These are phyloP conservation scores for Termitomyces sp. DNA, from an alignment of 768 basidiomycete species.

Conservation along the genomic window DNA sequence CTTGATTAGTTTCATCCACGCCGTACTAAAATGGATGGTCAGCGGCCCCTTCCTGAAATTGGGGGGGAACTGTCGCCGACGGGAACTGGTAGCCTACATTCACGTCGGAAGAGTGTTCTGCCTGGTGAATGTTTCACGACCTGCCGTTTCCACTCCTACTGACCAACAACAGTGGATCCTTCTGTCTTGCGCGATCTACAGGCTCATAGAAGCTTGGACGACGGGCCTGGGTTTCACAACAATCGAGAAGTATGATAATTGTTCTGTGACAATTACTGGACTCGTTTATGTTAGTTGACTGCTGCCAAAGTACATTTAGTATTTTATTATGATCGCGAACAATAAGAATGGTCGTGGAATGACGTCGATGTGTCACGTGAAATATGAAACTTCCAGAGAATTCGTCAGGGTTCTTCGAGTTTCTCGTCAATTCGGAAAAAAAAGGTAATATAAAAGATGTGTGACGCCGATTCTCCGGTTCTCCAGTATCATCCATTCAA, in stretches of 20 bases:
- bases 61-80: slow-evolving; percentile 57
- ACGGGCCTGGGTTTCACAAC: slow-evolving; percentile 27
- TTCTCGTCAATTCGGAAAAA: slow-evolving; percentile 36
- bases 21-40: not conserved
- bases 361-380: slow-evolving; percentile 31
- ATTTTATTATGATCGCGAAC: not conserved
- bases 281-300: not conserved
- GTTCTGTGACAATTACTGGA: not conserved
- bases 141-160: not conserved
- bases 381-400: slow-evolving; percentile 40
- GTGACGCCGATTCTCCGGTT: slow-evolving; percentile 8
- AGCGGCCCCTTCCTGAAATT: slow-evolving; percentile 70
- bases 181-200: slow-evolving; percentile 85
- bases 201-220: slow-evolving; percentile 81
- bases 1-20: not conserved
- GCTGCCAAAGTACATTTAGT: not conserved
- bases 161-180: slow-evolving; percentile 63
- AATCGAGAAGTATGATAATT: slow-evolving; percentile 15
- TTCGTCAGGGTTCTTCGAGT: slow-evolving; percentile 34
- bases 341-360: slow-evolving; percentile 2
- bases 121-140: slow-evolving; percentile 54
- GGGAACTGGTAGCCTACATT: slow-evolving; percentile 59
- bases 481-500: slow-evolving; percentile 14
- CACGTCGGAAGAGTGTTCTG: slow-evolving; percentile 91
- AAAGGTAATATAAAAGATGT: slow-evolving; percentile 31